Evolutionary conservation across 768 basidiomycete genomes (phyloP).

Genomic region (Tricholoma bakamatsutake): DNA sequence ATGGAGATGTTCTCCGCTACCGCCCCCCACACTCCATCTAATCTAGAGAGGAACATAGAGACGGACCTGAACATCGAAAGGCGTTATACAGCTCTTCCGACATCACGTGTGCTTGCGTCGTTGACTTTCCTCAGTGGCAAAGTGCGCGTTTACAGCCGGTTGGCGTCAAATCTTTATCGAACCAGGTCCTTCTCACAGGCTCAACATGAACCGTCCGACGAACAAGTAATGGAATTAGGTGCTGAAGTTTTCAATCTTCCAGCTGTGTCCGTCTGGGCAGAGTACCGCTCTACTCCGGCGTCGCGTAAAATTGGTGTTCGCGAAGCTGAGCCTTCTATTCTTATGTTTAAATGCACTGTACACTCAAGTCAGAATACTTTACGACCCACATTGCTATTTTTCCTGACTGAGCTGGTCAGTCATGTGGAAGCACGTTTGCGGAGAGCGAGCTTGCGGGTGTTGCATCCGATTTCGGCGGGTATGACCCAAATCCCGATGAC

Average conservation of each 20-base stretch:
- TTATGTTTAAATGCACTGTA: slow-evolving; percentile 84
- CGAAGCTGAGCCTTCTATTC: slow-evolving; percentile 45
- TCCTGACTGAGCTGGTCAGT: slow-evolving; percentile 70
- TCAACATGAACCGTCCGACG: slow-evolving; percentile 42
- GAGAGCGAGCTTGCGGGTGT: slow-evolving; percentile 32
- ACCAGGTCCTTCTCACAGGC: slow-evolving; percentile 29
- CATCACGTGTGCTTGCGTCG: slow-evolving; percentile 57
- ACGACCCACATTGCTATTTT: slow-evolving; percentile 76
- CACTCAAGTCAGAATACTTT: slow-evolving; percentile 86
- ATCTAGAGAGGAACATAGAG: slow-evolving; percentile 3
- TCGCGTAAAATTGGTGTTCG: slow-evolving; percentile 29
- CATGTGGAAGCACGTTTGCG: slow-evolving; percentile 69
- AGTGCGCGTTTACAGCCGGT: slow-evolving; percentile 62
- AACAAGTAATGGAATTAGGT: slow-evolving; percentile 44
- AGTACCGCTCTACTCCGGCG: slow-evolving; percentile 61
- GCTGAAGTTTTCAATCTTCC: slow-evolving; percentile 71
- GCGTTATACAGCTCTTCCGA: slow-evolving; percentile 35
- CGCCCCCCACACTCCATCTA: slow-evolving; percentile 38
- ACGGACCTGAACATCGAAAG: slow-evolving; percentile 18
- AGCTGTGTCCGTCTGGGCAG: slow-evolving; percentile 74
- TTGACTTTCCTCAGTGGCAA: slow-evolving; percentile 82
- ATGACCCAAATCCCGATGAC: slow-evolving; percentile 7
- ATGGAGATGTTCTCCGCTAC: slow-evolving; percentile 61
- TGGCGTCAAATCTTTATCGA: slow-evolving; percentile 34
- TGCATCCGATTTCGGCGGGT: slow-evolving; percentile 12